Base-by-base conservation (phyloP, 345 rosid species). In the Geranium brycei region DNA sequence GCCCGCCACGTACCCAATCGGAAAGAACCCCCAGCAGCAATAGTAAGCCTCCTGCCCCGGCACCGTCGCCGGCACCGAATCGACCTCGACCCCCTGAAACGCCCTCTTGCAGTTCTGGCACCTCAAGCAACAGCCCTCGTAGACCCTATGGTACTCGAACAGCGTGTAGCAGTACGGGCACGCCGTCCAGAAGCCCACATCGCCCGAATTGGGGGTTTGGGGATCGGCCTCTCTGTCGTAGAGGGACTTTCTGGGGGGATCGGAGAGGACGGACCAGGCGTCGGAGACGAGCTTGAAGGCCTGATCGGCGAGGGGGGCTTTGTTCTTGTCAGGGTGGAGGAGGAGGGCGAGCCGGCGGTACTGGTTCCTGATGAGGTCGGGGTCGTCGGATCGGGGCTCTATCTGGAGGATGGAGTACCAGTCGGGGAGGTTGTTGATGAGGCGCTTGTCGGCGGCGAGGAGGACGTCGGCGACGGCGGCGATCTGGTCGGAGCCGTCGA, bases 11-110 rank as follows among this genome's bases (percentile, higher is more conserved):
- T 78, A 93, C 12, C 96, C 96, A 69, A 93, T 58, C 1, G 96
- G 99, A 15, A 93, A 93, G 41, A 83, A 80, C 0, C 91, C 91
- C 99, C 96, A 90, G 62, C 91, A 77, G 61, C 95, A 93, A 38
- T 84, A 87, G 70, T 90, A 90, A 23, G 87, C 87, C 1, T 90
- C 99, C 71, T 77, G 79, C 0, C 97, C 99, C 0, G 91, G 95
- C 0, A 88, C 81, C 63, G 81, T 30, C 0, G 96, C 96, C 12
- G 99, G 99, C 69, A 88, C 65, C 2, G 83, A 74, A 23, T 75
- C 73, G 35, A 93, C 59, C 69, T 56, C 30, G 12, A 78, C 81
- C 2, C 89, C 97, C 31, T 93, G 96, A 58, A 90, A 93, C 55
- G 96, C 91, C 66, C 87, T 75, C 47, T 69, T 65, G 47, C 97